Base-by-base conservation (phyloP, 257 asterid genomes). In the Solanum ossicruentum region DNA sequence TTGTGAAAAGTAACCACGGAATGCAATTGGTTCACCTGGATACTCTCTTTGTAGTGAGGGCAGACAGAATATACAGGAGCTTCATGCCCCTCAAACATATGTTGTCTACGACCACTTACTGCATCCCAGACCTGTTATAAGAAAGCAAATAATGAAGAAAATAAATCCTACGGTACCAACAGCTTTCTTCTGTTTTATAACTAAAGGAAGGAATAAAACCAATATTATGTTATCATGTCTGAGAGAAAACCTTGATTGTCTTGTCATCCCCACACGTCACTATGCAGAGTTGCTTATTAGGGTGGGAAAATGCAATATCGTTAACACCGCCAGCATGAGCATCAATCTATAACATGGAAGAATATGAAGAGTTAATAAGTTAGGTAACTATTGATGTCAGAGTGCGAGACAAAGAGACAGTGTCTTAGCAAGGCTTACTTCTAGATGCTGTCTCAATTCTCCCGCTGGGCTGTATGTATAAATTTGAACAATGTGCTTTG, bases 221-320 rank as follows among this genome's bases (percentile, higher is more conserved):
- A 52, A 77, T 52, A 77, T 15, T 52, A 77, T 52, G 49, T 51
- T 77, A 77, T 77, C 47, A 51, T 52, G 26, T 77, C 65, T 32
- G 18, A 18, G 57, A 75, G 21, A 39, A 73, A 86, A 94, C 98
- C 98, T 94, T 93, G 69, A 95, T 95, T 21, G 95, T 93, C 91
- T 92, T 94, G 92, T 95, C 99, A 83, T 95, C 99, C 43, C 99
- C 99, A 78, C 99, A 94, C 52, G 99, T 95, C 73, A 95, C 95
- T 83, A 95, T 69, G 86, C 98, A 91, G 15, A 95, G 97, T 90
- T 94, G 98, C 92, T 94, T 95, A 88, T 93, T 95, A 77, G 99
- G 98, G 85, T 95, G 95, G 58, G 97, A 94, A 60, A 95, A 95
- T 80, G 99, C 97, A 88, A 95, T 92, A 87, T 95, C 99, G 89